phyloP scores from a whole-genome alignment of 306 rosid genomes.

The Cotoneaster glaucophyllus region DNA sequence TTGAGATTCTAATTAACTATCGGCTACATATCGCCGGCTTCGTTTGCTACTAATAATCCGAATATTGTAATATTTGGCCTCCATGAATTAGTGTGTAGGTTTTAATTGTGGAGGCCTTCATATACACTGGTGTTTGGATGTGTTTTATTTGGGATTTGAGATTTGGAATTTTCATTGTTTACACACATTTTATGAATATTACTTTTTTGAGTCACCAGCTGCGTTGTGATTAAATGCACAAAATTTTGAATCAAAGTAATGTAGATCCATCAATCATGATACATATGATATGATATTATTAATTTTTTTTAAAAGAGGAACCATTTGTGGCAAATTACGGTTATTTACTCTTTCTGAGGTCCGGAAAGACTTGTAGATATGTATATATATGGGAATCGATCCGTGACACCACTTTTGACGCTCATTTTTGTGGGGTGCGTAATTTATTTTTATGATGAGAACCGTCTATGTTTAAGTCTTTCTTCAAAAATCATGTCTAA shows the following conservation, averaged over 20 bases:
- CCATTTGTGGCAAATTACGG: no score
- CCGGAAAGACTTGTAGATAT: no score
- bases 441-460: no score
- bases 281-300: no score
- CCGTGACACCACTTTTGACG: no score
- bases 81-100: conserved; percentile 13
- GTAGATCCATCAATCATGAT: neutral
- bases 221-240: no score
- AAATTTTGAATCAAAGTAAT: neutral
- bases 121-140: conserved; percentile 18
- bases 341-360: no score
- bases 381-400: no score
- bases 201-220: neutral
- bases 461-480: no score
- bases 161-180: conserved; percentile 7
- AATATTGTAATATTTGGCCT: conserved; percentile 28
- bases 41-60: conserved; percentile 16
- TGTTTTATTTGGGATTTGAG: conserved; percentile 18
- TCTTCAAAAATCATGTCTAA: accelerated
- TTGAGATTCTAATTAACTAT: conserved; percentile 30
- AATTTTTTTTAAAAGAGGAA: no score
- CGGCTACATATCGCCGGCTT: conserved; percentile 14
- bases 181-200: conserved; percentile 6
- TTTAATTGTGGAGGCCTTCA: conserved; percentile 32
- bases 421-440: accelerated